Base-by-base conservation (phyloP, 768 basidiomycete species). In the Kwoniella europaea region DNA sequence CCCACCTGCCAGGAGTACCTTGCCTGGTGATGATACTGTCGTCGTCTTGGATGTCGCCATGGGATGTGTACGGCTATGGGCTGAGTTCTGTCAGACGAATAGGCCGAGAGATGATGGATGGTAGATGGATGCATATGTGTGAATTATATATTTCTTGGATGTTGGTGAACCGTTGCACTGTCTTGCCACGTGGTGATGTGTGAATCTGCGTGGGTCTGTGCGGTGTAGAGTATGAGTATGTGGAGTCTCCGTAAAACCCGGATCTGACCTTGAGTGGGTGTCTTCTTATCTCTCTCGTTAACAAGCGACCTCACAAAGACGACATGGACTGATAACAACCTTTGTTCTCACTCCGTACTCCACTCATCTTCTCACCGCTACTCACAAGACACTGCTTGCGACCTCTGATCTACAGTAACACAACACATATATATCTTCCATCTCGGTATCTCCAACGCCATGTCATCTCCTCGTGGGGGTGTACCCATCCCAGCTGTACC, bases 1-100 rank as follows among this genome's bases (percentile, higher is more conserved):
- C 1, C 97, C 97, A 2, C 97, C 97, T 10, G 95, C 93, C 65
- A 97, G 83, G 66, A 99, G 88, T 62, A 97, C 95, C 84, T 99
- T 99, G 72, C 96, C 96, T 10, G 96, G 92, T 1, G 94, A 89
- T 43, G 95, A 98, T 71, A 97, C 88, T 63, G 91, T 87, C 41
- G 91, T 76, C 15, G 46, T 53, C 10, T 43, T 56, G 18, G 59
- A 56, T 22, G 29, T 46, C 43, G 61, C 13, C 13, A 42, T 44
- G 18, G n/a, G 42, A n/a, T 43, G 10, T 22, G n/a, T 20, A 12
- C 16, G 43, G 16, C 42, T 63, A 18, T 15, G 12, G 46, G 18
- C 46, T 50, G 13, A 15, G 46, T 50, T 6, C 35, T 35, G 35
- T 35, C 35, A 35, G 35, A 35, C 4, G 35, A 1, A 35, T 35